Base-by-base conservation (phyloP, 345 rosid genomes). In the Combretum micranthum region DNA sequence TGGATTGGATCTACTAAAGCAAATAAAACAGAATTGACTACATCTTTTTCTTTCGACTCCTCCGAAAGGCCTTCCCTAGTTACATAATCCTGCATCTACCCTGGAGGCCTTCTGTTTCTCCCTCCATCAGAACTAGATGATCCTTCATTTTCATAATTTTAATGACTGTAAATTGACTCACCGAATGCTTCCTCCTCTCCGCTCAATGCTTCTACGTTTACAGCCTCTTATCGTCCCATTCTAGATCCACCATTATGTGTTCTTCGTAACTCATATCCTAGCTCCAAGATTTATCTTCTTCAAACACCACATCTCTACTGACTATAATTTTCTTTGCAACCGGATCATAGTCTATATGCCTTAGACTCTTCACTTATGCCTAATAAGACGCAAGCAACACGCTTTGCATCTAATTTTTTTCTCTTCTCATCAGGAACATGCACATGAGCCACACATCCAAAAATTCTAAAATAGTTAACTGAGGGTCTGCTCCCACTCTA, bases 361-460 rank as follows among this genome's bases (percentile, higher is more conserved):
- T 57, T 57, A 8, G 52, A 10, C 18, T 7, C 51, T 6, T 45
- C 16, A 15, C 51, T 57, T 0, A 16, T 17, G 15, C 43, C 61
- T 3, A 45, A 39, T 2, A 57, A 44, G 61, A 57, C 22, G 42
- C 50, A 57, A 6, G 44, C 46, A 6, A 44, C 43, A 13, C 42
- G 12, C 17, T 44, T 45, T 4, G 22, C 61, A 45, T 57, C 61
- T 2, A 57, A 20, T 42, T 57, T 57, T 43, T 45, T 45, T n/a
- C 52, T 20, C 2, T 8, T 9, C 3, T 26, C 21, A 42, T 13
- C 2, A 2, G 5, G 20, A 14, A 50, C 12, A 16, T 25, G 59
- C 9, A 16, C 21, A 21, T 51, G 44, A 2, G 64, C 50, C 7
- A 62, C 45, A 10, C 37, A 17, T 11, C 52, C 32, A 0, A 61